These are phyloP conservation scores for Plicaturopsis crispa DNA, from an alignment of 768 basidiomycete species.

Conservation along the genomic window DNA sequence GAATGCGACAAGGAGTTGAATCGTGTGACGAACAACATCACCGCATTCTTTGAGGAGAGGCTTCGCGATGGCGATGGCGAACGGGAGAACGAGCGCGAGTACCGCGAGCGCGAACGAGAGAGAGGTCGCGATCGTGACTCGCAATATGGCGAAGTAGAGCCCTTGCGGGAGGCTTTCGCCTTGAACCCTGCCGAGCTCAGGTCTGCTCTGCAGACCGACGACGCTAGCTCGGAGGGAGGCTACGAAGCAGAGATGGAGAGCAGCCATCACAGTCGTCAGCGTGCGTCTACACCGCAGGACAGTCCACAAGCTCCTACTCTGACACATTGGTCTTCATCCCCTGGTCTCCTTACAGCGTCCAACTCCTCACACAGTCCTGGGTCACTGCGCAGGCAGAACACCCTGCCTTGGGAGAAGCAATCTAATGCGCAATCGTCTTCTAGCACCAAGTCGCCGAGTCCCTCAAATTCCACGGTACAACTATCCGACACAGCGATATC, in stretches of 20 bases:
- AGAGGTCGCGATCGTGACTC: constrained; percentile 52
- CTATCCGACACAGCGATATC: constrained; percentile 60
- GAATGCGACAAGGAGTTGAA: constrained; percentile 96
- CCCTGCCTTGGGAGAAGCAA: constrained; percentile 60
- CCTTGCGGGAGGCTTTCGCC: constrained; percentile 53
- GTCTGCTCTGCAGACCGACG: constrained; percentile 54
- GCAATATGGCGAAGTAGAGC: constrained; percentile 46
- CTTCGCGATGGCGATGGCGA: constrained; percentile 69
- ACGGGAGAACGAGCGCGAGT: constrained; percentile 58
- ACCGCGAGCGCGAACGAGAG: constrained; percentile 26
- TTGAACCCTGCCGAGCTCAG: constrained; percentile 52
- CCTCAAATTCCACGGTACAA: constrained; percentile 49
- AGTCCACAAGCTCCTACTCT: constrained; percentile 30
- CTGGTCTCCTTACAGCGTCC: constrained; percentile 56
- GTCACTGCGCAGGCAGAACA: constrained; percentile 60
- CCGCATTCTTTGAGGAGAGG: constrained; percentile 88
- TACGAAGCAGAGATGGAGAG: constrained; percentile 73
- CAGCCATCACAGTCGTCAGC: constrained; percentile 63
- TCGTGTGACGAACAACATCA: constrained; percentile 91
- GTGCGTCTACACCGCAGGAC: constrained; percentile 54
- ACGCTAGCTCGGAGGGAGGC: constrained; percentile 74
- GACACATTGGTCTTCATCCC: constrained; percentile 47
- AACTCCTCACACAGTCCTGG: constrained; percentile 58
- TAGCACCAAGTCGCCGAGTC: constrained; percentile 48
- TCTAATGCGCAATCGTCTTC: constrained; percentile 49